Evolutionary conservation across 495 filamentous ascomycete species (phyloP).

Genomic region (Talaromyces nanjingensis): DNA sequence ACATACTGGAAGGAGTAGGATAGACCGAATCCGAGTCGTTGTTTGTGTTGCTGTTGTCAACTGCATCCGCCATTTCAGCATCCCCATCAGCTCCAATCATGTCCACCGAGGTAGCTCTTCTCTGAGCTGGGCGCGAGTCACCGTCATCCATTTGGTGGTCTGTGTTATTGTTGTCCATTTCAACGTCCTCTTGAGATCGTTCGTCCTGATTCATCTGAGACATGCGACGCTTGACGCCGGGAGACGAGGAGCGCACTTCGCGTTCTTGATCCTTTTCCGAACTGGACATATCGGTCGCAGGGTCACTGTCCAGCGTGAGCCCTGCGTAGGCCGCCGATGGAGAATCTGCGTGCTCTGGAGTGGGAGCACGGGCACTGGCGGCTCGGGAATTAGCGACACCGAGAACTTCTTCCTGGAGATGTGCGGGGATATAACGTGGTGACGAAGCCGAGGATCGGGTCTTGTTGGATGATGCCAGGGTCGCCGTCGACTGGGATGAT

Average conservation of each 20-base stretch:
- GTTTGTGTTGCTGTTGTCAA: slow-evolving; percentile 15
- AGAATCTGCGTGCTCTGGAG: slow-evolving; percentile 51
- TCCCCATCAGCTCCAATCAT: slow-evolving; percentile 17
- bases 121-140: slow-evolving; percentile 19
- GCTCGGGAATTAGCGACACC: slow-evolving; percentile 16
- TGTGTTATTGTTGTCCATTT: slow-evolving; percentile 16
- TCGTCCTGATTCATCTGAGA: slow-evolving; percentile 36
- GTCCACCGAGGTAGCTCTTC: slow-evolving; percentile 17
- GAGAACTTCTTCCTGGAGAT: slow-evolving; percentile 55
- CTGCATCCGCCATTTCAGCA: slow-evolving; percentile 12
- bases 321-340: slow-evolving; percentile 68
- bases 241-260: slow-evolving; percentile 39
- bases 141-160: slow-evolving; percentile 10
- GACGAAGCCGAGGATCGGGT: slow-evolving; percentile 29
- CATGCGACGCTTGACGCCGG: slow-evolving; percentile 45
- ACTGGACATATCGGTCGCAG: slow-evolving; percentile 43
- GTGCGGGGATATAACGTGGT: slow-evolving; percentile 51
- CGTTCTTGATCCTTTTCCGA: slow-evolving; percentile 24
- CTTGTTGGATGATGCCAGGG: slow-evolving; percentile 45
- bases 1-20: slow-evolving; percentile 26
- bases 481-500: slow-evolving; percentile 29
- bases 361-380: slow-evolving; percentile 37
- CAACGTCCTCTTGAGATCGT: slow-evolving; percentile 22
- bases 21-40: slow-evolving; percentile 15
- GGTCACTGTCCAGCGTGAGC: slow-evolving; percentile 59